Percentiles rank a stretch among this genome's conserved stretches.
Conservation (phyloP, 2,329 filamentous ascomycete species). For the Alternaria infectoria region DNA sequence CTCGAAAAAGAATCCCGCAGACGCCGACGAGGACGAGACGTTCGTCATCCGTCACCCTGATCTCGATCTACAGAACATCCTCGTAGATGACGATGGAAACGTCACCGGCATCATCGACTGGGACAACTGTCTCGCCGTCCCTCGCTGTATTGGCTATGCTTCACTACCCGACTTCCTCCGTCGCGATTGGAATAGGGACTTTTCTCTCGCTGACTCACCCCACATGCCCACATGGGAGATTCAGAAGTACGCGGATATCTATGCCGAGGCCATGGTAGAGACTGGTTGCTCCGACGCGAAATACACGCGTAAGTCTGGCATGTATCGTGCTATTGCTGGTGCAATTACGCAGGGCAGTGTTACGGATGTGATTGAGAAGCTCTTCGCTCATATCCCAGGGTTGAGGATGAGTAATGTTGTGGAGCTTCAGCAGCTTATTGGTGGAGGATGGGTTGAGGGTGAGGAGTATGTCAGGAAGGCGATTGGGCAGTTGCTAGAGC, state of each 20-base stretch:
- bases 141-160: neutral
- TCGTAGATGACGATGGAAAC: neutral
- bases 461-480: neutral
- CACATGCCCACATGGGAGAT: neutral
- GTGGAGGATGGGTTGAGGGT: neutral
- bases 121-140: neutral
- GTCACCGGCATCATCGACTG: neutral
- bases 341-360: accelerated
- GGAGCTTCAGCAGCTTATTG: neutral
- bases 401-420: neutral
- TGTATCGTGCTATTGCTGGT: neutral
- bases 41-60: neutral
- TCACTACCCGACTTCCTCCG: neutral
- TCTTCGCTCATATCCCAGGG: neutral
- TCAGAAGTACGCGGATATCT: neutral
- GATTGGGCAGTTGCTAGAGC: neutral
- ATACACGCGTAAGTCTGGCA: neutral
- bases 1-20: neutral
- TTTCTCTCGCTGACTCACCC: neutral
- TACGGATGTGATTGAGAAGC: neutral
- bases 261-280: neutral
- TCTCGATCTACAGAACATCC: neutral
- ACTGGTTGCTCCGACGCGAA: neutral
- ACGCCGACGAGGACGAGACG: neutral
- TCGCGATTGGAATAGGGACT: neutral